Evolutionary conservation across 139 green algal species (phyloP).

Genomic region (Chlorella sp.): DNA sequence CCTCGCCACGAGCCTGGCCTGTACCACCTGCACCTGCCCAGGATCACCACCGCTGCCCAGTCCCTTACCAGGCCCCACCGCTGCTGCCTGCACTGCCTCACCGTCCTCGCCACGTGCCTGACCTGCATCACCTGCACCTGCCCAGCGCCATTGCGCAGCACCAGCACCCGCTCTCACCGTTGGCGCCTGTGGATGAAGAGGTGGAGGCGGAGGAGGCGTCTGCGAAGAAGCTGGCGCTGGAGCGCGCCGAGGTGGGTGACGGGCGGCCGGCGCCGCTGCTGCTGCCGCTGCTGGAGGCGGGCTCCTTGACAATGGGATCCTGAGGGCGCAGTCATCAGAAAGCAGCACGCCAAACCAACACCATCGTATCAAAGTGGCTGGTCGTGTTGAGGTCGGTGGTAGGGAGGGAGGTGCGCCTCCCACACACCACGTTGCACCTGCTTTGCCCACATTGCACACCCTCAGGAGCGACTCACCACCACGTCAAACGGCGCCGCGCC

Average conservation of each 20-base stretch:
- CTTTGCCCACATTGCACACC: background rate
- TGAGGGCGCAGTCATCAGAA: constrained; percentile 9
- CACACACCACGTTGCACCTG: too few species aligned
- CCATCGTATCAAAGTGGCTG: background rate
- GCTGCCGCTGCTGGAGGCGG: constrained; percentile 1
- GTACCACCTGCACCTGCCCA: too few species aligned
- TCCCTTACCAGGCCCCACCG: background rate
- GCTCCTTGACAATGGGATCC: constrained; percentile 47
- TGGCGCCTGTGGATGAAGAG: background rate
- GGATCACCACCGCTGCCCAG: too few species aligned
- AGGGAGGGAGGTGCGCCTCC: too few species aligned
- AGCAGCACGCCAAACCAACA: background rate
- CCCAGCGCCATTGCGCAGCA: background rate
- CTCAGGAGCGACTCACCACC: constrained; percentile 8
- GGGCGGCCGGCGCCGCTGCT: background rate
- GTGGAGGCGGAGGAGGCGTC: background rate
- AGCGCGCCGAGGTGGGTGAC: background rate
- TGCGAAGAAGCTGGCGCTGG: constrained; percentile 9
- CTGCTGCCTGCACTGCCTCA: background rate
- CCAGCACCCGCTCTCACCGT: background rate
- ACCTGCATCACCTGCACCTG: too few species aligned
- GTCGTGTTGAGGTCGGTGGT: background rate
- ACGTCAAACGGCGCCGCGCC: constrained; percentile 6
- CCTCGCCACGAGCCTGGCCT: too few species aligned
- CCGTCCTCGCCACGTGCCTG: too few species aligned